These are phyloP conservation scores for Xylariales sp. DNA, from an alignment of 2,329 filamentous ascomycete genomes.

Conservation along the genomic window DNA sequence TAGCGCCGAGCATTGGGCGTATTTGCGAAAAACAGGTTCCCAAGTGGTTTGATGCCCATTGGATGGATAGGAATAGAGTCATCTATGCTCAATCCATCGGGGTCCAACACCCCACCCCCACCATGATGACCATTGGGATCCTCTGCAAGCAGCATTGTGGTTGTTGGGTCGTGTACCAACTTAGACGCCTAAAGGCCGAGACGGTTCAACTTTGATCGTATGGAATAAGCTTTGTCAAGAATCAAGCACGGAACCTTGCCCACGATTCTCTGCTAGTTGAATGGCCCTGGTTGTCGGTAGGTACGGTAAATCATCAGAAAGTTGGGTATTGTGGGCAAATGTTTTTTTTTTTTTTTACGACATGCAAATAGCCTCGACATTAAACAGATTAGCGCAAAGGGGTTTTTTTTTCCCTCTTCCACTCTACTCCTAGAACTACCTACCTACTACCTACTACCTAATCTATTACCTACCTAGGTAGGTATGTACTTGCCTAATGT, in stretches of 20 bases:
- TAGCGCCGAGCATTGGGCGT: constrained; percentile 73
- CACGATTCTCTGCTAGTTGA: neutral
- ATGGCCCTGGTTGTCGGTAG: neutral
- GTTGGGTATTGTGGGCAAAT: constrained; percentile 5
- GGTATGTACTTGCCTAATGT: neutral
- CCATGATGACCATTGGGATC: constrained; percentile 39
- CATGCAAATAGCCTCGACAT: neutral
- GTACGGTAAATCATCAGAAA: neutral
- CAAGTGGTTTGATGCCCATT: constrained; percentile 84
- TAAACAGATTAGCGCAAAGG: neutral
- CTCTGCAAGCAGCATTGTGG: constrained; percentile 43
- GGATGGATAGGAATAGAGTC: constrained; percentile 79
- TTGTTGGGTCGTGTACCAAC: neutral
- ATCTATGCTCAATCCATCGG: constrained; percentile 34
- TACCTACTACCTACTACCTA: too few species aligned
- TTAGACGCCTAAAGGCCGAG: neutral
- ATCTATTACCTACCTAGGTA: too few species aligned
- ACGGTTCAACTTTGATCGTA: too few species aligned
- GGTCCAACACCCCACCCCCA: constrained; percentile 28
- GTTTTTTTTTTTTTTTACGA: neutral
- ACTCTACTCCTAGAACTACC: too few species aligned
- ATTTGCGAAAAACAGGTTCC: constrained; percentile 80
- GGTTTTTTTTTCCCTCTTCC: neutral
- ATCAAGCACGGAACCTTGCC: neutral
- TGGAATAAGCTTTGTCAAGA: neutral